These are phyloP conservation scores for Pseudevernia furfuracea DNA, from an alignment of 495 filamentous ascomycete species.

Conservation along the genomic window DNA sequence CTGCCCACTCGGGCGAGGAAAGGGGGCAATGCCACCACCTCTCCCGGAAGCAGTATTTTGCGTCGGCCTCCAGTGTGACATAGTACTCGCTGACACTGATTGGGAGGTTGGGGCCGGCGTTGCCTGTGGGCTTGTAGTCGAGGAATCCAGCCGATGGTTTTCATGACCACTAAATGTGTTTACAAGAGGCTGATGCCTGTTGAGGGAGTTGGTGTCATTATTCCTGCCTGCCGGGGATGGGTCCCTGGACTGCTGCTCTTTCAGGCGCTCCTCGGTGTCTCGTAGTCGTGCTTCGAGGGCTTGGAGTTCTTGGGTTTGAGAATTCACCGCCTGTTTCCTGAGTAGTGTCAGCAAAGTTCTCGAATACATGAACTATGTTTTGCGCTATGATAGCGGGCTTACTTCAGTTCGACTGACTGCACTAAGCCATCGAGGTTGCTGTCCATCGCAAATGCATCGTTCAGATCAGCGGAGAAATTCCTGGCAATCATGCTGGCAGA, in stretches of 20 bases:
- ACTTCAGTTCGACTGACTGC: constrained; percentile 79
- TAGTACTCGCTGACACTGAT: constrained; percentile 14
- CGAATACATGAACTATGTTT: neutral
- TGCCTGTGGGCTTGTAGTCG: constrained; percentile 16
- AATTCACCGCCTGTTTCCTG: constrained; percentile 63
- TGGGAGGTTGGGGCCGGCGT: constrained; percentile 10
- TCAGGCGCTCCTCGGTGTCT: constrained; percentile 76
- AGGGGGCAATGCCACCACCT: neutral
- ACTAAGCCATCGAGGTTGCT: constrained; percentile 69
- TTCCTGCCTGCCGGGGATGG: constrained; percentile 19
- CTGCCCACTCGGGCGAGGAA: neutral
- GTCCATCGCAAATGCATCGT: constrained; percentile 82
- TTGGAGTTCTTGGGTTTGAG: constrained; percentile 73
- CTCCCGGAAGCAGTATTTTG: constrained; percentile 6
- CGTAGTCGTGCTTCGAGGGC: constrained; percentile 74
- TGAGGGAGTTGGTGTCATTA: constrained; percentile 2
- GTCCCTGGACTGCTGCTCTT: constrained; percentile 36
- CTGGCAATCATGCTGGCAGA: constrained; percentile 69
- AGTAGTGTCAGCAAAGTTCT: constrained; percentile 14
- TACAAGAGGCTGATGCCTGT: constrained; percentile 14
- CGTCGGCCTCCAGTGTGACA: constrained; percentile 19
- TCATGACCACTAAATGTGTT: constrained; percentile 13
- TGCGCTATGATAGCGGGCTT: constrained; percentile 29
- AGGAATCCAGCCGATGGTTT: constrained; percentile 3
- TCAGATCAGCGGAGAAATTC: constrained; percentile 76